Evolutionary conservation across 2,329 filamentous ascomycete genomes (phyloP).

Genomic region (Stagonosporopsis rhizophila): DNA sequence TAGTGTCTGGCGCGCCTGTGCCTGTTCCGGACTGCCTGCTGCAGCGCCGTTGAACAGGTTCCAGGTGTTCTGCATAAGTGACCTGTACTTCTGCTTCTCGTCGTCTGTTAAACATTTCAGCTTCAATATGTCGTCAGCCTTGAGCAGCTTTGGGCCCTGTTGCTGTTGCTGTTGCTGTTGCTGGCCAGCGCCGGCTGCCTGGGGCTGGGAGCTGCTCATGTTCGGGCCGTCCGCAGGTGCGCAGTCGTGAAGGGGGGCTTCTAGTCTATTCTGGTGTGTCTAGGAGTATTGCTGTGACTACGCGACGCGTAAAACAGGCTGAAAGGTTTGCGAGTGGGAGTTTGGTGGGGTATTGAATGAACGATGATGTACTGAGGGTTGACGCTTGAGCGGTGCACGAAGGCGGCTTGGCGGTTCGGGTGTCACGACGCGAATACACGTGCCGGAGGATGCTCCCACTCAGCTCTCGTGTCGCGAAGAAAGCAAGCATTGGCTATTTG

Average conservation of each 20-base stretch:
- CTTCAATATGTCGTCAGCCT: constrained; percentile 45
- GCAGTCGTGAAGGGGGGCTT: constrained; percentile 1
- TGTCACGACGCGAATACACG: constrained; percentile 25
- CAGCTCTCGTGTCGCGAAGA: neutral
- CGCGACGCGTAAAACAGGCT: constrained; percentile 4
- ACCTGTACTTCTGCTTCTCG: constrained; percentile 63
- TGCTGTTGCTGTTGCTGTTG: constrained; percentile 20
- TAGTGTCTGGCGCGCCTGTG: constrained; percentile 59
- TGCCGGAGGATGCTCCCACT: constrained; percentile 11
- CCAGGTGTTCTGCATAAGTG: constrained; percentile 63
- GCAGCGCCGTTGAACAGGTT: constrained; percentile 58
- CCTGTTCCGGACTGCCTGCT: constrained; percentile 58
- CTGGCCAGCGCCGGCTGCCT: constrained; percentile 32
- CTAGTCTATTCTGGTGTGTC: constrained; percentile 1
- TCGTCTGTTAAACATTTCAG: constrained; percentile 56
- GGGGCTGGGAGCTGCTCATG: constrained; percentile 47
- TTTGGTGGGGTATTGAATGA: constrained; percentile 2
- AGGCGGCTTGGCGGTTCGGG: constrained; percentile 21
- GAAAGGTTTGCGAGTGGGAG: neutral
- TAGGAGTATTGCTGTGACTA: neutral
- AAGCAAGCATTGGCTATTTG: neutral
- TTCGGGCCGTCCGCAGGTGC: constrained; percentile 21
- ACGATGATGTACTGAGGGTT: constrained; percentile 5
- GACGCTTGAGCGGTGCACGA: constrained; percentile 13
- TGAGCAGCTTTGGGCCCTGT: constrained; percentile 35